Evolutionary conservation across 208 protist genomes (phyloP), one percentile per base, ranked within the genome.

Genomic region (Acanthamoeba castellanii): DNA sequence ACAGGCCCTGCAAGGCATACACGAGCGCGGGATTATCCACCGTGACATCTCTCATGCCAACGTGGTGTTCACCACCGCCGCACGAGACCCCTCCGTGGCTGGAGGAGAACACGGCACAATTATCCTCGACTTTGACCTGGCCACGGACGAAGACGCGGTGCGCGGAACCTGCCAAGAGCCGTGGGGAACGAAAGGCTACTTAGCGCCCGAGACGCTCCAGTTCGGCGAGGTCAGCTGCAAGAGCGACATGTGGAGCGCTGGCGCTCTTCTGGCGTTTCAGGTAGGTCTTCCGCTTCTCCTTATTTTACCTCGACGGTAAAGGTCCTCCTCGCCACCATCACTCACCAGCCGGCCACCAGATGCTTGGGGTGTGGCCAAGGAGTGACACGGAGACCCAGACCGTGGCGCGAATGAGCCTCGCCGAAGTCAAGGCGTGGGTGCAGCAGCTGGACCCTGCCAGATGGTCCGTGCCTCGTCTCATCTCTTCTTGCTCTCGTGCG

Each of bases 301-400:
- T 2, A 0, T 7, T 25, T 61, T 61, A 59, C 55, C 55, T 59
- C 55, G 37, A 3, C 37, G 37, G 37, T 42, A 42, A 42, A 1
- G 37, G 37, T 42, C 37, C 37, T 42, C 37, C 37, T 42, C 37
- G 0, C 45, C 61, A 25, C n/a, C 0, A 30, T 68, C 61, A 68
- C 61, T 68, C 61, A 68, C n/a, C 27, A 7, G 61, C 61, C 61
- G 61, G 7, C 61, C 20, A 61, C 61, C 61, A 68, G 61, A 68
- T 68, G 61, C 61, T 68, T 68, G 61, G 61, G 61, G 61, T 68
- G 61, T 68, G 61, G 61, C 61, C 61, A 68, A 68, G 61, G 61
- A 68, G 25, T 0, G 61, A 68, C 25, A 68, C 11, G 61, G 61
- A 68, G 61, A 68, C 61, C 7, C 61, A 32, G 61, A 68, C 27